Base-by-base conservation (phyloP, 2,329 filamentous ascomycete species). In the Macrophomina tecta region DNA sequence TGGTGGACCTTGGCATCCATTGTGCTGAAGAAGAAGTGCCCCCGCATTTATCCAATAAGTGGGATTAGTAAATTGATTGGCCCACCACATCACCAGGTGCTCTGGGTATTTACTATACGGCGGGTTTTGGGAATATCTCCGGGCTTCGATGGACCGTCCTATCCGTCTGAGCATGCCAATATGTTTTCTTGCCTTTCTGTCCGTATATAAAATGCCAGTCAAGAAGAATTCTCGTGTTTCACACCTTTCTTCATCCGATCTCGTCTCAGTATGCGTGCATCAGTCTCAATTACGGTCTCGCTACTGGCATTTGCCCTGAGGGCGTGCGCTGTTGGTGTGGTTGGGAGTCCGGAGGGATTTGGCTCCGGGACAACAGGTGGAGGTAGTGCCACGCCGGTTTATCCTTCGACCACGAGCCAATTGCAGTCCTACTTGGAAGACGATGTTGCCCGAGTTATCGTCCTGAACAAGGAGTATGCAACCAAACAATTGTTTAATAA, bases 291-390 rank as follows among this genome's bases (percentile, higher is more conserved):
- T 30, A 32, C 32, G 2, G 34, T 62, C 14, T 62, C 58, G 34
- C 28, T 55, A 3, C 34, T 65, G 38, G 49, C 38, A 7, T 48
- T 65, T 65, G 51, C 63, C 52, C 40, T 53, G 12, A 52, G 49
- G 52, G 63, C 63, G 6, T 55, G 16, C 16, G 65, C 65, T 30
- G 56, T 63, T 48, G 65, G 65, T 34, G 75, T 77, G 5, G 70
- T 73, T 36, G 78, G 78, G 12, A 71, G 79, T 42, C 77, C 82
- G 14, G 79, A 82, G 69, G 83, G 83, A 62, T 85, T 85, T 67
- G 83, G 82, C 12, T 75, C 79, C 66, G 85, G 85, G 52, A 84
- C 86, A 34, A 90, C 88, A n/a, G 88, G 88, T 38, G 88, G 88
- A 72, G 87, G 87, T 64, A 80, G 71, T 67, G 86, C 85, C 30